Conservation (phyloP, 176 grass and related monocot genomes). For the Puya raimondii region DNA sequence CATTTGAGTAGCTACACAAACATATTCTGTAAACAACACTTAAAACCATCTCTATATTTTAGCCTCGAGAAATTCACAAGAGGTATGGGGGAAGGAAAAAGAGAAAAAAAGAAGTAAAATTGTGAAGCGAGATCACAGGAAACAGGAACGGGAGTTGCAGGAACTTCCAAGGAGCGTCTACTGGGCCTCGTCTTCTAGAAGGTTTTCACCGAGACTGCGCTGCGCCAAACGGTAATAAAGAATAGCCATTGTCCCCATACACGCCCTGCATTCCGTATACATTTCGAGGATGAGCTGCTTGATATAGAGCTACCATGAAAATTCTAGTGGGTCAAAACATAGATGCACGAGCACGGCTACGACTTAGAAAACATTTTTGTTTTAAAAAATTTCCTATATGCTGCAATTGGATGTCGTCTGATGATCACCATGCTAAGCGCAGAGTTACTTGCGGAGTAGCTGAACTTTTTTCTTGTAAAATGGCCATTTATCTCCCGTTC, state of each 20-base stretch:
- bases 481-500: too few relatives aligned
- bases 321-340: too few relatives aligned
- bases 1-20: conserved; percentile 18
- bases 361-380: too few relatives aligned
- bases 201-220: conserved; percentile 58
- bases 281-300: conserved; percentile 12
- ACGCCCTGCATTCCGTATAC: conserved; percentile 58
- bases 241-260: conserved; percentile 90
- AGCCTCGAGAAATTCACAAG: conserved; percentile 15
- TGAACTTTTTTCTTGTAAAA: too few relatives aligned
- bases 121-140: conserved; percentile 1
- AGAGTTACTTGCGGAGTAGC: too few relatives aligned
- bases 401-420: too few relatives aligned
- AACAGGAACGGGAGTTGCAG: conserved; percentile 1
- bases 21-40: conserved; percentile 24
- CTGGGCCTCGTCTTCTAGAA: conserved; percentile 60
- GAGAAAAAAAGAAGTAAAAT: conserved; percentile 21
- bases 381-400: too few relatives aligned
- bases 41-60: conserved; percentile 17
- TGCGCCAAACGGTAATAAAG: conserved; percentile 88
- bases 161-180: conserved; percentile 26
- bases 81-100: background rate
- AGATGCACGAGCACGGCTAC: too few relatives aligned
- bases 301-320: background rate
- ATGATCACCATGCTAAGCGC: too few relatives aligned